Conservation (phyloP, 2,329 filamentous ascomycete species). For the Tetracladium maxilliforme region DNA sequence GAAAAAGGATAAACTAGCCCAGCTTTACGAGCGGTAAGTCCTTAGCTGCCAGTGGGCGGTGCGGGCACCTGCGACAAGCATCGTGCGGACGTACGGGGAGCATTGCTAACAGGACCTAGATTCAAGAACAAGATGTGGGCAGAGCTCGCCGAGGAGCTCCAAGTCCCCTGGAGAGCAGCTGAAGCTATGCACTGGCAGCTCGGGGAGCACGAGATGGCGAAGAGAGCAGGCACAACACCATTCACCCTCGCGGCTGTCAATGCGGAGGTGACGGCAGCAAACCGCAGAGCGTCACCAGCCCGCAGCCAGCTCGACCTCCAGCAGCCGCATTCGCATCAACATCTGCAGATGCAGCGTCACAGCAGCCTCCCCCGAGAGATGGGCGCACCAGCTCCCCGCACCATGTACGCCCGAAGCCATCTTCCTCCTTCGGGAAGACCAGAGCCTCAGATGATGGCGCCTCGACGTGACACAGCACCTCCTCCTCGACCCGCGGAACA, state of each 20-base stretch:
- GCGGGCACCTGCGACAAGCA: no score
- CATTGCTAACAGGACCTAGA: conserved; percentile 32
- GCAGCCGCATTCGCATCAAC: conserved; percentile 5
- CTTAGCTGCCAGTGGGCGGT: conserved; percentile 1
- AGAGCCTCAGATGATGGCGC: no score
- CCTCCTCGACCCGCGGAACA: no score
- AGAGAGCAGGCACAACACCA: conserved; percentile 75
- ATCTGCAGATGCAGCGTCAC: no score
- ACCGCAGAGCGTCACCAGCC: conserved; percentile 26
- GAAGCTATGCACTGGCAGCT: conserved; percentile 99
- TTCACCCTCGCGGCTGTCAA: conserved; percentile 55
- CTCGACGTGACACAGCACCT: no score
- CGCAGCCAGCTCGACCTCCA: conserved; percentile 11
- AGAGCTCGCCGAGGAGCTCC: conserved; percentile 89
- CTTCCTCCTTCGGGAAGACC: no score
- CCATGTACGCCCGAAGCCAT: no score
- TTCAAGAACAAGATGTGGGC: conserved; percentile 98
- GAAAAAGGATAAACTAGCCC: conserved; percentile 89
- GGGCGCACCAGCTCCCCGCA: no score
- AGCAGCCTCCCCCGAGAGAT: no score
- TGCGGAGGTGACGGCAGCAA: conserved; percentile 23
- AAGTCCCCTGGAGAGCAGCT: conserved; percentile 84
- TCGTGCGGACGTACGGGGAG: neutral
- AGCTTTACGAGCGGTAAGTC: conserved; percentile 83
- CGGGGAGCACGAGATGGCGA: conserved; percentile 85